Base-by-base conservation (phyloP, 805 yeast species). In the Lipomyces yamadae region DNA sequence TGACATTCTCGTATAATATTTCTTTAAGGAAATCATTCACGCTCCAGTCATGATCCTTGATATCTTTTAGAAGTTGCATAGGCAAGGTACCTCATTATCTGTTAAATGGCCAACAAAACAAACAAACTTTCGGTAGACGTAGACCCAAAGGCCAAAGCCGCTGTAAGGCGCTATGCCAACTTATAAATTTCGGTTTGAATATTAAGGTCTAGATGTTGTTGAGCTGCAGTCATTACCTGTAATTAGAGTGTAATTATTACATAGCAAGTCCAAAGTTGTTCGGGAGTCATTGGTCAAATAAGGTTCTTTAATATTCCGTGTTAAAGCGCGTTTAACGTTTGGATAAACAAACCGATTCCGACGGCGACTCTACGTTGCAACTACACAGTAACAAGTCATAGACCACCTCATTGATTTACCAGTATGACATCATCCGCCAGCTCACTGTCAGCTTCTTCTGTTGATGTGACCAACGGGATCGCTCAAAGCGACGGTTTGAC, bases 101-200 rank as follows among this genome's bases (percentile, higher is more conserved):
- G 24, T 24, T 24, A 24, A 24, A 24, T 24, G 24, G 24, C 24
- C 24, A 24, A 24, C 24, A 24, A 24, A 24, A 24, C 24, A 24
- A 24, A 24, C 24, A 1, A 1, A 24, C 24, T 24, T 24, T 76
- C 78, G 29, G 72, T 64, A n/a, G 74, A 52, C 76, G 74, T 39
- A 74, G 63, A 58, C 78, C 76, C 3, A 78, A 76, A 10, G 75
- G 62, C 76, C 76, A 74, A 13, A 76, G 61, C 0, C 76, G 76
- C 60, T 75, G 77, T 11, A 75, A 62, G 11, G 77, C 76, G 57
- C 65, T 76, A 71, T 69, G 77, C 72, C 66, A 78, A 68, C 72
- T 76, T 37, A 15, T 15, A 42, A 39, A 39, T 4, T 8, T 61
- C 33, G 42, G 59, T 34, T 24, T 2, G 32, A 13, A 24, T 24